Percentiles rank a stretch among this genome's conserved stretches.
phyloP scores from a whole-genome alignment of 495 filamentous ascomycete genomes.

The Penicilliopsis zonata region DNA sequence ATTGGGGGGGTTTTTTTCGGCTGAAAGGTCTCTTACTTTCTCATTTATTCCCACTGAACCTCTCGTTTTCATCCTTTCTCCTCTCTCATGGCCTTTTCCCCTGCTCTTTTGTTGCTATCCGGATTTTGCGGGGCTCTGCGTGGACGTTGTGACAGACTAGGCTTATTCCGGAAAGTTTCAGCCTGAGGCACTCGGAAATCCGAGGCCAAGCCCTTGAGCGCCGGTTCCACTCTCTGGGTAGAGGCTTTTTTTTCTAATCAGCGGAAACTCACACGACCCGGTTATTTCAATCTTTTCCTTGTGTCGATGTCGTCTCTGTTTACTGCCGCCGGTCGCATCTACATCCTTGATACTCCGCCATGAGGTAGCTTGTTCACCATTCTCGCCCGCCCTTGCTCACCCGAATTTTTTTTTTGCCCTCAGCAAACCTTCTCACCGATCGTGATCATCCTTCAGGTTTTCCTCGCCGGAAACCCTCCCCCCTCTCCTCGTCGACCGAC shows the following conservation, averaged over 20 bases:
- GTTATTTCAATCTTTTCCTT: constrained; percentile 13
- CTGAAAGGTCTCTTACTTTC: background rate
- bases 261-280: constrained; percentile 20
- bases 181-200: constrained; percentile 12
- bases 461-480: constrained; percentile 19
- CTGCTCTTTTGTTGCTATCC: too few species aligned
- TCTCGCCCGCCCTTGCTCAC: constrained; percentile 5
- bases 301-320: constrained; percentile 1
- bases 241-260: constrained; percentile 24
- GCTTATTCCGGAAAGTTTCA: constrained; percentile 5
- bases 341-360: constrained; percentile 14
- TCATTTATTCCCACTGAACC: background rate
- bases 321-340: constrained; percentile 5
- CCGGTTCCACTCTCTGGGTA: constrained; percentile 17
- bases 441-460: constrained; percentile 22
- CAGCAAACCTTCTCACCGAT: constrained; percentile 6
- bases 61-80: constrained; percentile 4
- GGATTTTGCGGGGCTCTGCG: constrained; percentile 1
- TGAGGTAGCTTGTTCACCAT: constrained; percentile 23
- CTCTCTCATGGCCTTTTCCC: background rate
- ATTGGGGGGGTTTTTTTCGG: too few species aligned
- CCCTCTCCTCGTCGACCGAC: constrained; percentile 15
- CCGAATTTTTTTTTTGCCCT: constrained; percentile 7
- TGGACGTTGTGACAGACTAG: constrained; percentile 1
- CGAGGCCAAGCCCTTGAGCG: constrained; percentile 6